Base-by-base conservation (phyloP, 148 eudicot species). In the Camellia sinensis region DNA sequence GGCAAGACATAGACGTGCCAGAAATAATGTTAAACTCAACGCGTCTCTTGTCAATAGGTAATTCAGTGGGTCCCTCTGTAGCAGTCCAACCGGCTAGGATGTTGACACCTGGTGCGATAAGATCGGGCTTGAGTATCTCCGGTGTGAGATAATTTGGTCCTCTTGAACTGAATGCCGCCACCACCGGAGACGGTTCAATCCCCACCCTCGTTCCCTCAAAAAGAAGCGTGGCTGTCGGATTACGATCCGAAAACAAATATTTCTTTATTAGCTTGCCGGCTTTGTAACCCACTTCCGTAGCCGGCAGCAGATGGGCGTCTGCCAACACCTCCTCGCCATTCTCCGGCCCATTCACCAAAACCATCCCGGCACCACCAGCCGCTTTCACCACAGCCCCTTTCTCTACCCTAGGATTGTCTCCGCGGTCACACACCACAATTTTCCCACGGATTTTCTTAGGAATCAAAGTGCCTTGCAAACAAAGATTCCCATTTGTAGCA, bases 81-180 rank as follows among this genome's bases (percentile, higher is more conserved):
- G 87, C 89, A 0, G 92, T 64, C 94, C 94, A 91, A 1, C 84
- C 94, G 0, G 94, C 94, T 15, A 91, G n/a, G 81, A 91, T 89
- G 74, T 89, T 89, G 45, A 91, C 91, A 48, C 94, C 94, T 0
- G 94, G 94, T 0, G 91, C 95, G 2, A 91, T 83, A 66, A 91
- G 77, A 48, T 91, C 94, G 2, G 95, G 95, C 64, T 91, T 91
- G 22, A 91, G 64, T 12, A 91, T 84, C 73, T 84, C 86, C 0
- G 90, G 87, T 6, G 91, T 91, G 79, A 89, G 68, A 62, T 83
- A 82, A 9, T 88, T 91, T 0, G 95, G 95, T 0, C 95, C 91
- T 2, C 92, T 83, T 3, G 92, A 91, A 76, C 92, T 89, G 63
- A 91, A 91, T 18, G 95, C 91, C 0, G 95, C 92, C 10, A 91